Evolutionary conservation across 805 yeast genomes (phyloP).

Genomic region (Saccharomyces mikatae): DNA sequence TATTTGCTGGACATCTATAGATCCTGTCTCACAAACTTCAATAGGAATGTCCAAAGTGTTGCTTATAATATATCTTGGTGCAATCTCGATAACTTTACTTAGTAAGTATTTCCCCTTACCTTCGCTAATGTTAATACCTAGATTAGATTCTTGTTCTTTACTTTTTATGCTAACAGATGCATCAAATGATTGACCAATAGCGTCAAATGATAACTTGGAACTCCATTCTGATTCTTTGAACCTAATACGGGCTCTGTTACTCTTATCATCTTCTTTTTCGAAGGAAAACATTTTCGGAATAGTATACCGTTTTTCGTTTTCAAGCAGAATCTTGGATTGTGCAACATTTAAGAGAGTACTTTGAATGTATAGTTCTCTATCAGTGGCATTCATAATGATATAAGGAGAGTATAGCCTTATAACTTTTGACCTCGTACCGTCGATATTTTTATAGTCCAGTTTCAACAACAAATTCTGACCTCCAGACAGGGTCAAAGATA

Average conservation of each 20-base stretch:
- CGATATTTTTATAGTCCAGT: constrained; percentile 52
- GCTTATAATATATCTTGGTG: constrained; percentile 74
- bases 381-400: constrained; percentile 73
- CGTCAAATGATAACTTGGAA: constrained; percentile 71
- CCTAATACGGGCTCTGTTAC: constrained; percentile 57
- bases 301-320: constrained; percentile 26
- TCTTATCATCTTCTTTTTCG: constrained; percentile 46
- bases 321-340: constrained; percentile 34
- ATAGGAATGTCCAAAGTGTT: constrained; percentile 53
- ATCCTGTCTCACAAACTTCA: constrained; percentile 60
- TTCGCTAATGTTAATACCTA: constrained; percentile 69
- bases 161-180: constrained; percentile 41
- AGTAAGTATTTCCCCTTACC: constrained; percentile 79
- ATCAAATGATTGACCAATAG: constrained; percentile 75
- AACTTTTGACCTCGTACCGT: constrained; percentile 45
- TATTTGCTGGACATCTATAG: constrained; percentile 42
- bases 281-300: constrained; percentile 83
- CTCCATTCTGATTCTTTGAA: constrained; percentile 69
- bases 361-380: constrained; percentile 49
- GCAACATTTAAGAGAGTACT: constrained; percentile 50
- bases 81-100: constrained; percentile 66
- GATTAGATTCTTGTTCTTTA: constrained; percentile 52
- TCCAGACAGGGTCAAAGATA: constrained; percentile 48
- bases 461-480: constrained; percentile 61
- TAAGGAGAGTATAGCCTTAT: constrained; percentile 79